Evolutionary conservation across 441 rosid species (phyloP).

Genomic region (Euphorbia neoarborescens): DNA sequence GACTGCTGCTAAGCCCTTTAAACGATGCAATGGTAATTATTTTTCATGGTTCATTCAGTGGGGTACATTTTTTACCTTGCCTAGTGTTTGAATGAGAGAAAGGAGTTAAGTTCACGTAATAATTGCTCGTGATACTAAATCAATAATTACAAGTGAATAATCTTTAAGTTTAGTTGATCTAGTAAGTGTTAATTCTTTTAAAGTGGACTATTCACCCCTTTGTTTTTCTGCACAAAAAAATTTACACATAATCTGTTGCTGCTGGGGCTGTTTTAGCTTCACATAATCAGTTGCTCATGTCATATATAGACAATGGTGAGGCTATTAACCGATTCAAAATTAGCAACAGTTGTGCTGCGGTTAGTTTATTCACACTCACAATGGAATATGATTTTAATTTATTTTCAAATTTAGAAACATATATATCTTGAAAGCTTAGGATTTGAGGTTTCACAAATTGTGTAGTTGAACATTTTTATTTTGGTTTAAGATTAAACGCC

Average conservation of each 20-base stretch:
- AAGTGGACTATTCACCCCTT: constrained; percentile 98
- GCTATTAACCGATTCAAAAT: too few species aligned
- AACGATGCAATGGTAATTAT: not conserved
- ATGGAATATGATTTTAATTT: too few species aligned
- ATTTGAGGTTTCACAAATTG: too few species aligned
- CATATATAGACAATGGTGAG: too few species aligned
- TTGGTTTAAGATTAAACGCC: not conserved
- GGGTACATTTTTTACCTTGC: not conserved
- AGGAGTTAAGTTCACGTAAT: not conserved
- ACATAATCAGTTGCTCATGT: too few species aligned
- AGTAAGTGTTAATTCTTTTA: constrained; percentile 17
- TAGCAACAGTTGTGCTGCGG: too few species aligned
- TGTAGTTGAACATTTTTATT: not conserved
- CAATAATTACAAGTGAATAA: not conserved
- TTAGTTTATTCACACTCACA: too few species aligned
- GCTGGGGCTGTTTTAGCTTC: too few species aligned
- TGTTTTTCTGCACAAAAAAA: constrained; percentile 69
- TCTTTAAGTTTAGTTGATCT: constrained; percentile 5
- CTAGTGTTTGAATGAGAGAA: not conserved
- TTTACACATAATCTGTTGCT: constrained; percentile 94
- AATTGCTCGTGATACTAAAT: not conserved
- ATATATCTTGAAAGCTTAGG: too few species aligned
- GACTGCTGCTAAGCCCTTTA: not conserved
- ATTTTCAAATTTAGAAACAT: too few species aligned
- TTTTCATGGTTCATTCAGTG: not conserved